Base-by-base conservation (phyloP, 2,329 filamentous ascomycete genomes). In the Epichloe aotearoae region DNA sequence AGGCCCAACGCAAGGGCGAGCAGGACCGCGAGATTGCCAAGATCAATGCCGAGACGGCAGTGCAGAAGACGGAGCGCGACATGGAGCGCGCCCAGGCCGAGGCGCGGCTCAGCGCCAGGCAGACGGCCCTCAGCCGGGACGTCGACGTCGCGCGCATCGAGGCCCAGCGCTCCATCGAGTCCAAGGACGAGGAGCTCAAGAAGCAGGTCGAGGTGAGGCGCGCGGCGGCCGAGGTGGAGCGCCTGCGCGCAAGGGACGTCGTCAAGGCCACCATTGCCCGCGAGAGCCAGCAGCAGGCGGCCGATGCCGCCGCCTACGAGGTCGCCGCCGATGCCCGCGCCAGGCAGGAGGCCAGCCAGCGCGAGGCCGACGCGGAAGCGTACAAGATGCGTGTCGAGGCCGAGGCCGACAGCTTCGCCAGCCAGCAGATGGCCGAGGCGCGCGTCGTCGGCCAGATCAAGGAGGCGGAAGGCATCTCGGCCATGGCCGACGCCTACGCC, bases 21-120 rank as follows among this genome's bases (percentile, higher is more conserved):
- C 85, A 89, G 55, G 88, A 93, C 64, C 86, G 89, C 50, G 84
- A 90, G 61, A 86, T 94, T 41, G 86, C 87, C 58, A 91, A 89
- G 72, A 94, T 94, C 69, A 80, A 90, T 65, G 87, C 88, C 56
- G 82, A 88, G 59, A 94, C 88, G 1, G 86, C 87, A 1, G 86
- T 93, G 1, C 77, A 87, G 54, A 88, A 91, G 71, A 93, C 88
- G 0, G 82, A 91, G 63, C 82, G 87, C 47, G 88, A 91, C 62
- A 83, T 84, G 44, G 86, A 93, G 69, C 87, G 88, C 54, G 85
- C 86, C 2, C 69, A 77, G 45, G 88, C 88, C 42, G 87, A 93
- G 62, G 85, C 87, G 11, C 81, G 82, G 50, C 77, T 94, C 49
- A 78, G 81, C 38, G 87, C 83, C 17, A 76, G 80, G 57, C 82